These are phyloP conservation scores for Blastobotrys elegans DNA, from an alignment of 1,139 yeast species.

Conservation along the genomic window DNA sequence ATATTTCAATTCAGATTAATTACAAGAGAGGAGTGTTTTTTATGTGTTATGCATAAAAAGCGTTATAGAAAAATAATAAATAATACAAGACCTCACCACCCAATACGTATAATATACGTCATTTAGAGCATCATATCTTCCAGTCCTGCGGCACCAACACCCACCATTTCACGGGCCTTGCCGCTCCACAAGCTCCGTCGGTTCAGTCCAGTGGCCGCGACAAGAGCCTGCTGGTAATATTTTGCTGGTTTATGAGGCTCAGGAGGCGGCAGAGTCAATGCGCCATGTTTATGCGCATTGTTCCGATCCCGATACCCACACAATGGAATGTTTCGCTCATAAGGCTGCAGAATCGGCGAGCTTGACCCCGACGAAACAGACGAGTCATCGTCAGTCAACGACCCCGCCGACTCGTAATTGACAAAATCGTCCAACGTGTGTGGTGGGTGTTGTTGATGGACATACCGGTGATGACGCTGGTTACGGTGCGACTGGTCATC, in stretches of 20 bases:
- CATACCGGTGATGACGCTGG: no score
- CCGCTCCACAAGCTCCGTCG: slow-evolving; percentile 46
- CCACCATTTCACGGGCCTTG: slow-evolving; percentile 51
- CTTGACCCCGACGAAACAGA: slow-evolving; percentile 12
- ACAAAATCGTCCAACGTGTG: slow-evolving; percentile 23
- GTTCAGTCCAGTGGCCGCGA: slow-evolving; percentile 37
- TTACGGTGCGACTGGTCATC: neutral
- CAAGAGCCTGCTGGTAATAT: slow-evolving; percentile 27
- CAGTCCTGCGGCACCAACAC: slow-evolving; percentile 20
- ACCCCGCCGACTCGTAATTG: slow-evolving; percentile 21
- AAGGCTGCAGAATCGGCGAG: slow-evolving; percentile 8
- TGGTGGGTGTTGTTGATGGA: no score
- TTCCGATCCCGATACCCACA: slow-evolving; percentile 15
- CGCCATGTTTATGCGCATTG: slow-evolving; percentile 14
- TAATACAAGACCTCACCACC: no score
- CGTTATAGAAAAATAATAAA: neutral
- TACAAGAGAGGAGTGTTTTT: neutral
- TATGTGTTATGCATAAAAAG: neutral
- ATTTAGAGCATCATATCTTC: slow-evolving; percentile 8
- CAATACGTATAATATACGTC: no score
- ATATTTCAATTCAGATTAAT: no score
- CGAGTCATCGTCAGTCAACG: slow-evolving; percentile 18
- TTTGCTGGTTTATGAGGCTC: slow-evolving; percentile 15
- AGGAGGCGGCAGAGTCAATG: slow-evolving; percentile 18
- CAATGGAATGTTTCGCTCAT: slow-evolving; percentile 11